Percentiles rank a stretch among this genome's conserved stretches.
phyloP scores from a whole-genome alignment of 129 eudicot genomes.

The Heracleum sosnowskyi region DNA sequence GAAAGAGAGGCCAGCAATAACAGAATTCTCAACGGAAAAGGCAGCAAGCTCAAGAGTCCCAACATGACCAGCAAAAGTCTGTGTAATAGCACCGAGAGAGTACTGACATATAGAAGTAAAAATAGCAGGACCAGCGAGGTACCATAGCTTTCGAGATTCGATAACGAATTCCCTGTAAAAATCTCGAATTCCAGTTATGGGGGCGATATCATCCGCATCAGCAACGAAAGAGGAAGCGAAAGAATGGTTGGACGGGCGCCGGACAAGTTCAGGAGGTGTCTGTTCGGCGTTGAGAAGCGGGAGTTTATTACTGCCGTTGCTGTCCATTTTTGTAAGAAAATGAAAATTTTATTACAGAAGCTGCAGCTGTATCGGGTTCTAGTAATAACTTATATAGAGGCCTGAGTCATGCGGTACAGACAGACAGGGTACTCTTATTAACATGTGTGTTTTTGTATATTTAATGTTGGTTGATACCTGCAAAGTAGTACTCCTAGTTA shows the following conservation, averaged over 20 bases:
- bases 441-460: no score
- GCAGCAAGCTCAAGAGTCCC: conserved; percentile 49
- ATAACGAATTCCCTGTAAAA: conserved; percentile 31
- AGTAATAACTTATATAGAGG: not conserved
- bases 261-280: not conserved
- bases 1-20: conserved; percentile 59
- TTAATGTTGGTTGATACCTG: no score
- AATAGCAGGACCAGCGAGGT: conserved; percentile 45
- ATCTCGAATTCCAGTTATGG: conserved; percentile 28
- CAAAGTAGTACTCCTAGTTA: no score
- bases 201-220: conserved; percentile 38
- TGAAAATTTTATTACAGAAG: not conserved
- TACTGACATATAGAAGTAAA: conserved; percentile 36
- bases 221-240: conserved; percentile 26
- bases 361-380: no score
- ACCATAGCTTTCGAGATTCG: conserved; percentile 47
- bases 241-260: not conserved
- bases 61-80: conserved; percentile 45
- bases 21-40: conserved; percentile 37
- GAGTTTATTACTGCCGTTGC: not conserved
- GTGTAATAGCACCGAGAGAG: conserved; percentile 52
- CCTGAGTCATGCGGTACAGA: not conserved
- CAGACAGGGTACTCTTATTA: no score
- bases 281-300: conserved; percentile 15
- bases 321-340: conserved; percentile 5